A percentile compares a stretch with the other conserved stretches of the same genome.
phyloP scores from a whole-genome alignment of 768 basidiomycete genomes.

The Kwoniella sp. region DNA sequence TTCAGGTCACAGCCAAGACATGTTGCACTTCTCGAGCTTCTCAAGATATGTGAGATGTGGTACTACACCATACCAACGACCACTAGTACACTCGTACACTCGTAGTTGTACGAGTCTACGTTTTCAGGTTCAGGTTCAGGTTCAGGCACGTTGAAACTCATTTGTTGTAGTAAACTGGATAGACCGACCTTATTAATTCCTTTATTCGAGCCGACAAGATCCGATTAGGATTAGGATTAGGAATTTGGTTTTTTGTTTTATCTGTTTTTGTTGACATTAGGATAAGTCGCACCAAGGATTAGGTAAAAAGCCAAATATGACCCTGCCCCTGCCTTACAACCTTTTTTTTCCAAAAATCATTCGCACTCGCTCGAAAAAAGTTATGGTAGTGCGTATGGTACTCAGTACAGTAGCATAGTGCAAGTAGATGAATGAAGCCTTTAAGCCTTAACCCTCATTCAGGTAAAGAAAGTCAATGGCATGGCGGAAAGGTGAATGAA shows the following conservation, averaged over 20 bases:
- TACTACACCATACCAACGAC: no score
- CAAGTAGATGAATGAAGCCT: background rate
- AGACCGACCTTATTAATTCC: no score
- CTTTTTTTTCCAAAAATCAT: slow-evolving; percentile 1
- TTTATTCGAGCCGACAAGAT: no score
- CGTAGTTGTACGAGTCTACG: background rate
- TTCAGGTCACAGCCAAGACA: background rate
- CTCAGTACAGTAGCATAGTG: background rate
- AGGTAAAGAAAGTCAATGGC: no score
- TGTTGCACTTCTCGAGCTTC: no score
- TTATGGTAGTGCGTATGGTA: background rate
- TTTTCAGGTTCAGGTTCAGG: background rate
- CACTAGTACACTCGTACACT: no score
- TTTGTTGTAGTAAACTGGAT: background rate
- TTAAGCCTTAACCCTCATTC: background rate
- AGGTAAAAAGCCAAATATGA: background rate
- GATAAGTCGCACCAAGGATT: background rate
- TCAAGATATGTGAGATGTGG: no score
- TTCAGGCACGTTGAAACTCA: background rate
- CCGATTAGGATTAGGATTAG: no score
- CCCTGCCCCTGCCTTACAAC: no score
- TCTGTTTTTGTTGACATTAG: background rate
- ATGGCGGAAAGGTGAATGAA: no score
- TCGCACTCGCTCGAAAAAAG: slow-evolving; percentile 1
- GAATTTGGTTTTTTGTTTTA: no score